Evolutionary conservation across 805 yeast species (phyloP), one percentile per base, ranked within the genome.

Genomic region (Barnettozyma sucrosica): DNA sequence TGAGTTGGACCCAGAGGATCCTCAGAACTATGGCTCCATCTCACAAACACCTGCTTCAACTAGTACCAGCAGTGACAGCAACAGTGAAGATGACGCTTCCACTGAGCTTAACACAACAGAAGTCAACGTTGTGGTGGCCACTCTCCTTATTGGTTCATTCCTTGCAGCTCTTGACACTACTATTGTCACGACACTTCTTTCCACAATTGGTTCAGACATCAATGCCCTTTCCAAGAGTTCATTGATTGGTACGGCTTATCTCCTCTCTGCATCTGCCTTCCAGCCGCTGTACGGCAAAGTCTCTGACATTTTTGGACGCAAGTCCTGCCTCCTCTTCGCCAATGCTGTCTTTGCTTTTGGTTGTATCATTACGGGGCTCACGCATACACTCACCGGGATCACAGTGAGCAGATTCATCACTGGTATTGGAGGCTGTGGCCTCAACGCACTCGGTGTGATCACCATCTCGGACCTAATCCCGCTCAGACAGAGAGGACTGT

Each of bases 361-460:
- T 21, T 72, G 76, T 53, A 52, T 68, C 25, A 52, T 75, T 19
- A 72, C 76, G 37, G 71, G 68, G 6, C 32, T 48, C 4, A 52
- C 63, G 7, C 51, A 49, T 20, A 32, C 49, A 5, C 50, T 64
- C 9, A 24, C 51, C 8, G 55, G 56, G 0, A 55, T 78, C 58
- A 58, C 75, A 53, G 46, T 75, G n/a, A 84, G 84, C 3, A 68
- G 86, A 55, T 77, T 85, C 55, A 69, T 87, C 43, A 79, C 92
- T 6, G 96, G 96, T 6, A 74, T 84, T 46, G 96, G 95, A 13
- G 95, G 95, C n/a, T 90, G 95, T 8, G 96, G 96, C 0, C 72
- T 87, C 59, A 77, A 83, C 30, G 70, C 89, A 0, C 65, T 87
- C 47, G 76, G 85, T 13, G 81, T 92, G 2, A 83, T 87, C 53